Evolutionary conservation across 352 stramenopile genomes (phyloP), one percentile per base, ranked within the genome.

Genomic region (Plasmopara muralis): DNA sequence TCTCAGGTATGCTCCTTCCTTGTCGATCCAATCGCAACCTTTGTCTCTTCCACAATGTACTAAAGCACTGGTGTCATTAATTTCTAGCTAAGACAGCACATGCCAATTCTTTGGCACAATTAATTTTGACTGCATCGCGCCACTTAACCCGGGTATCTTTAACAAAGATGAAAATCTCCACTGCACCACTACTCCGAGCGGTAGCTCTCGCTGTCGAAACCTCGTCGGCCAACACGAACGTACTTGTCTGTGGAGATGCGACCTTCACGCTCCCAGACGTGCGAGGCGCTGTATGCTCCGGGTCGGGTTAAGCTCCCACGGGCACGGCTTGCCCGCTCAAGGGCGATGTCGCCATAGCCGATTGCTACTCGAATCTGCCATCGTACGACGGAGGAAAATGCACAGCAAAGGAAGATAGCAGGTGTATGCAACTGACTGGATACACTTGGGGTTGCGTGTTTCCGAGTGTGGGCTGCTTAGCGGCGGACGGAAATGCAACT

Each of bases 261-360:
- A 79, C 66, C 9, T 79, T 75, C 47, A 60, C 62, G 14, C 53
- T 89, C 48, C 30, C 68, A 8, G 43, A 49, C 15, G 57, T 57
- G 10, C 67, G 72, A 12, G 72, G 76, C n/a, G 47, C 61, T 8
- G 52, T 85, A 30, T 89, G 79, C 52, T 71, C 66, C 0, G 79
- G 78, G 9, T 59, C 59, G 0, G 78, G 78, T 2, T 18, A 34
- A 4, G 29, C 62, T 16, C 74, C 78, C 0, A 49, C 55, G 2
- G 77, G 74, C 20, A 76, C 53, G 2, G 64, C 69, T 10, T 88
- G 77, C 49, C 74, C 77, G 14, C 53, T 65, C 20, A 74, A 66
- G 45, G 70, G 72, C 38, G 70, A 83, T 33, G 55, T 64, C 12
- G 62, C 74, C 4, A 64, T 41, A 4, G 41, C 56, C 18, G 62